Evolutionary conservation across 2,329 filamentous ascomycete genomes (phyloP).

Genomic region (Graphiopsis chlorocephala): DNA sequence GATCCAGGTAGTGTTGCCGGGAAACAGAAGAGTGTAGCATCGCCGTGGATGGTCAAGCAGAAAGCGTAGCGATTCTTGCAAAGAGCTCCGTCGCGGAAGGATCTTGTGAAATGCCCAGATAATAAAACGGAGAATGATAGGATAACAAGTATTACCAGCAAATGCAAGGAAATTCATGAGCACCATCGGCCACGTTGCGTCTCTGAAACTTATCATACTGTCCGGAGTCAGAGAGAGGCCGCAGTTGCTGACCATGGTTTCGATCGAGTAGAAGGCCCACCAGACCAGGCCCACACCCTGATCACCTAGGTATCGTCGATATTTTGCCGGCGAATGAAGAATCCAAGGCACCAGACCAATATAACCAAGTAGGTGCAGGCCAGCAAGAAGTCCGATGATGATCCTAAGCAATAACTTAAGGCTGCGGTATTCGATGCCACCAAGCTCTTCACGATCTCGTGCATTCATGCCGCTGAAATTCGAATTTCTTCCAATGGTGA

Average conservation of each 20-base stretch:
- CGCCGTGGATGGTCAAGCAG: constrained; percentile 44
- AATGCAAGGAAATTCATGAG: constrained; percentile 33
- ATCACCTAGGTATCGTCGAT: constrained; percentile 47
- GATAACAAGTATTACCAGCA: constrained; percentile 65
- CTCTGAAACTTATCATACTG: constrained; percentile 63
- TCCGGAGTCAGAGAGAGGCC: constrained; percentile 66
- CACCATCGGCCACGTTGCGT: constrained; percentile 16
- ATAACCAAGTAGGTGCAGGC: constrained; percentile 73
- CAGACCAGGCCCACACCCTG: constrained; percentile 59
- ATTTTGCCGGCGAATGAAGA: constrained; percentile 58
- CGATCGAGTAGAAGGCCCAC: constrained; percentile 87
- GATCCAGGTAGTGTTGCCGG: constrained; percentile 33
- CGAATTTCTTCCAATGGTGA: constrained; percentile 3
- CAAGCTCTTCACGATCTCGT: constrained; percentile 86
- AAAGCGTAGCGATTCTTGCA: constrained; percentile 36
- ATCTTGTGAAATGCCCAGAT: constrained; percentile 52
- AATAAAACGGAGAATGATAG: constrained; percentile 59
- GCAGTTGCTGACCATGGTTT: constrained; percentile 84
- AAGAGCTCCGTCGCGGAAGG: constrained; percentile 17
- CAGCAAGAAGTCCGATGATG: constrained; percentile 72
- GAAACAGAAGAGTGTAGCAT: constrained; percentile 64
- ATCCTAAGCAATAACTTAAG: constrained; percentile 79
- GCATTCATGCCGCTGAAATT: constrained; percentile 58
- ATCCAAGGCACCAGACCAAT: constrained; percentile 78
- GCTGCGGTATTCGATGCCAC: constrained; percentile 93